Conservation (phyloP, 1,139 yeast species). For the Wickerhamomyces sp. region DNA sequence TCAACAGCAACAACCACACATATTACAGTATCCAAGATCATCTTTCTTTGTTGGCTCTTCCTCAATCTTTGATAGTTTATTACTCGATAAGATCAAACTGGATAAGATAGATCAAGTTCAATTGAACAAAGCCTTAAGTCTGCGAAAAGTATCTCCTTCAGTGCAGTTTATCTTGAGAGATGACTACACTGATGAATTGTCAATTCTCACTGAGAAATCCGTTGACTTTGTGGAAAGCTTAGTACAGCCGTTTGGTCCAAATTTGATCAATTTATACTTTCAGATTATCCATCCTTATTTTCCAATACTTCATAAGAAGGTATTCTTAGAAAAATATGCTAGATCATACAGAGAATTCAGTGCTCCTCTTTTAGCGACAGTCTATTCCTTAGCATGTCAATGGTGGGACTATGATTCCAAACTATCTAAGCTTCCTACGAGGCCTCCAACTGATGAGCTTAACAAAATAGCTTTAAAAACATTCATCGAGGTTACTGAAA, state of each 20-base stretch:
- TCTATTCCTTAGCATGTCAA: slow-evolving; percentile 68
- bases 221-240: slow-evolving; percentile 69
- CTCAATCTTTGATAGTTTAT: slow-evolving; percentile 57
- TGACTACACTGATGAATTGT: slow-evolving; percentile 63
- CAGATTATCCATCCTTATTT: slow-evolving; percentile 74
- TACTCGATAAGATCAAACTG: slow-evolving; percentile 48
- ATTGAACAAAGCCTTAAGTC: slow-evolving; percentile 50
- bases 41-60: slow-evolving; percentile 76
- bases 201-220: slow-evolving; percentile 58
- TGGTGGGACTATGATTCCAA: slow-evolving; percentile 85
- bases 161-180: slow-evolving; percentile 68
- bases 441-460: slow-evolving; percentile 59
- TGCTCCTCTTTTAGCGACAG: slow-evolving; percentile 73
- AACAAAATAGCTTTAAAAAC: slow-evolving; percentile 54
- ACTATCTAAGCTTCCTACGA: slow-evolving; percentile 48
- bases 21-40: slow-evolving; percentile 69
- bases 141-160: slow-evolving; percentile 62
- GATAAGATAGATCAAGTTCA: slow-evolving; percentile 64
- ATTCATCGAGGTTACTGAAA: slow-evolving; percentile 55
- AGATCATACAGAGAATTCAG: slow-evolving; percentile 75
- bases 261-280: slow-evolving; percentile 65
- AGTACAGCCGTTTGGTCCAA: slow-evolving; percentile 75
- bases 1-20: slow-evolving; percentile 16
- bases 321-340: slow-evolving; percentile 70
- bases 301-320: slow-evolving; percentile 73